Evolutionary conservation across 129 eudicot genomes (phyloP), one percentile per base, ranked within the genome.

Genomic region (Tagetes erecta): DNA sequence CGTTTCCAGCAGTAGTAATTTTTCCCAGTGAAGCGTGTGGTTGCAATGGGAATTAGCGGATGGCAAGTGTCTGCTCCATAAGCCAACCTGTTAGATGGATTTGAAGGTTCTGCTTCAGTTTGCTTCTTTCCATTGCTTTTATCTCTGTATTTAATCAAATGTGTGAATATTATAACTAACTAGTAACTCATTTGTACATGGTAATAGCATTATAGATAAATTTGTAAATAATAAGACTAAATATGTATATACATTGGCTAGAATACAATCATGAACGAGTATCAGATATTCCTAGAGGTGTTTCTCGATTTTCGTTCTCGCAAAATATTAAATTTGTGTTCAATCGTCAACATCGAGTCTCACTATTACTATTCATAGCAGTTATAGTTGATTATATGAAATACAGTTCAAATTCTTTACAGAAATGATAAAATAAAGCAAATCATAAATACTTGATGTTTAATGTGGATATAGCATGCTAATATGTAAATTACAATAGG

Each of bases 1-100:
- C 80, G 84, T 68, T 56, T 80, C 98, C 98, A 92, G 55, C 83
- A 78, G 75, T 86, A 75, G 80, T 83, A 92, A 64, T 92, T 92
- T 71, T 78, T 89, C 36, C 95, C 96, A 8, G 82, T 74, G 66
- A 92, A 84, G 53, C 98, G 95, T 31, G 75, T 59, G 64, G 88
- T 67, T 70, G 80, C 78, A 39, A 85, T 82, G 34, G 94, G 92
- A 47, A 87, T 33, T 13, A 92, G 83, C 50, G 80, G 72, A 47
- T 69, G 74, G 45, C 67, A 44, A 39, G 55, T 40, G 68, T 77
- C 81, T 50, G 74, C 60, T 71, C 59, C 55, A 77, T 76, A 56
- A 74, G 58, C 58, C 50, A 34, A 38, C 55, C 60, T 57, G 58
- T 67, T 80, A 20, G 75, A 57, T 35, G 77, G 71, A 77, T 78